Evolutionary conservation across 805 yeast genomes (phyloP), one percentile per base, ranked within the genome.

Genomic region (Scheffersomyces coipomensis): DNA sequence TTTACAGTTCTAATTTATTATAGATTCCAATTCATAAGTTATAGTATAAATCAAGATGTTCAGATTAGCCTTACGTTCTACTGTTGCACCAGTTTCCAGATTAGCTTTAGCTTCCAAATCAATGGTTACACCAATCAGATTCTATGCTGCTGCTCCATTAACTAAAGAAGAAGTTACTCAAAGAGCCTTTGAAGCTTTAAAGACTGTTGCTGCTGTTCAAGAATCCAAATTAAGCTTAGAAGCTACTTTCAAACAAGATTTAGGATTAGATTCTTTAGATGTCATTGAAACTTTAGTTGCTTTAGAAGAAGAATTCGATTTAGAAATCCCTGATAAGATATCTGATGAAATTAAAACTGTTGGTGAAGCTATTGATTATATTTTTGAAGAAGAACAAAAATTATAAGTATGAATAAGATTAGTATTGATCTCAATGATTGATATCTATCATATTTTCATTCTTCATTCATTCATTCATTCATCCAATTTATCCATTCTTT

Each of bases 251-350:
- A 72, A 75, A 46, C 78, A 75, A 49, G 95, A 87, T 56, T 76
- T 87, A 51, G 91, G 90, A n/a, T 77, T 87, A 60, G 99, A 91
- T 66, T 87, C 96, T 8, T 76, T 91, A 51, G 99, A 91, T 59
- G 85, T 93, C 47, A 96, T 91, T 46, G 99, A 91, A 72, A 90
- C 93, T 40, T 77, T 93, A 54, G 96, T 93, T 65, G 96, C 96
- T 42, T 83, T 91, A 57, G 99, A 91, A 74, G 97, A 90, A 75
- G 75, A 83, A 61, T 81, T 81, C 52, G 88, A 87, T 55, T 78
- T 88, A 58, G 86, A 84, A 62, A 80, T 87, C 58, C 88, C 95
- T 26, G 96, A 88, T 70, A 83, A 85, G 62, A 87, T 88, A 53
- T 93, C 97, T 39, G 97, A 91, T 62, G 90, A 85, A 60, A 83